phyloP scores from a whole-genome alignment of 2,329 filamentous ascomycete genomes.

The Celoporthe dispersa region DNA sequence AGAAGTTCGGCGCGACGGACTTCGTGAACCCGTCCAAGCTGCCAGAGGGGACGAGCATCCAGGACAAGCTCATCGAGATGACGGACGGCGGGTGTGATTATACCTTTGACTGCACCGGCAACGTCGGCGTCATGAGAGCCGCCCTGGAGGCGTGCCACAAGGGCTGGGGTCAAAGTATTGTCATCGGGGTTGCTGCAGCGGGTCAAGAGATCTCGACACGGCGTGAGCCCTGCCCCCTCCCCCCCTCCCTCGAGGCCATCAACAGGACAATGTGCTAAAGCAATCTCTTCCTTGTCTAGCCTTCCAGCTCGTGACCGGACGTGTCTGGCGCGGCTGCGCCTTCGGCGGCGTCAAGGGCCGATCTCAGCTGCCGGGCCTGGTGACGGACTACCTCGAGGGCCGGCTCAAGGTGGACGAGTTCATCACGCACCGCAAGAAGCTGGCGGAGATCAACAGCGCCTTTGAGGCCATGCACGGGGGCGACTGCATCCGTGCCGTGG shows the following conservation, averaged over 20 bases:
- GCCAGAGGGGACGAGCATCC: constrained; percentile 72
- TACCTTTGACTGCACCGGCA: constrained; percentile 99
- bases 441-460: constrained; percentile 84
- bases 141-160: constrained; percentile 98
- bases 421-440: constrained; percentile 90
- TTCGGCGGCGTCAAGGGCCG: constrained; percentile 99
- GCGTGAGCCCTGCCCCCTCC: constrained; percentile 64
- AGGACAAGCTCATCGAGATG: constrained; percentile 94
- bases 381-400: constrained; percentile 86
- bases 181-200: constrained; percentile 96
- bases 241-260: constrained; percentile 1
- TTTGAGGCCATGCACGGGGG: constrained; percentile 93
- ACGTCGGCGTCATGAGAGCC: constrained; percentile 92
- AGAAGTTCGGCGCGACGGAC: constrained; percentile 94
- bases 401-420: constrained; percentile 98
- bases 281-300: constrained; percentile 54
- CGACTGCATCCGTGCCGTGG: constrained; percentile 95
- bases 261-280: constrained; percentile 1
- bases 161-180: constrained; percentile 97
- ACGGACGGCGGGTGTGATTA: constrained; percentile 98
- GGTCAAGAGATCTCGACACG: constrained; percentile 94
- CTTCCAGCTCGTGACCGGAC: constrained; percentile 97
- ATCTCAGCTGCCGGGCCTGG: constrained; percentile 84
- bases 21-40: constrained; percentile 93
- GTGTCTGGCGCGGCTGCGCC: constrained; percentile 96